These are phyloP conservation scores for Nelumbo lutea DNA, from an alignment of 164 flowering plant genomes.

Conservation along the genomic window DNA sequence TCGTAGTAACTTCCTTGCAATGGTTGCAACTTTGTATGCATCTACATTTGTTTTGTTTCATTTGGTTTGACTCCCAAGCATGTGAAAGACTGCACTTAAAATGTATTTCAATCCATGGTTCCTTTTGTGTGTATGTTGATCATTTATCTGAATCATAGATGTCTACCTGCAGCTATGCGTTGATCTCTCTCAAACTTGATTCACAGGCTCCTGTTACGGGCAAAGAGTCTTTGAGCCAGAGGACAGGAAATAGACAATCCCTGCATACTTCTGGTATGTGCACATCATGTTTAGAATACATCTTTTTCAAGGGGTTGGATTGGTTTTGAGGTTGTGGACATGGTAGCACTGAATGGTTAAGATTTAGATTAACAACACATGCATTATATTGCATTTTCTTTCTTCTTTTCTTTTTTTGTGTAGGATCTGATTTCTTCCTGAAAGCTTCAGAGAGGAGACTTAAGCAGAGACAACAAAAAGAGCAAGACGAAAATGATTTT, in stretches of 20 bases:
- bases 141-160: constrained; percentile 1
- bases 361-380: not conserved
- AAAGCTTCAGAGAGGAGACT: constrained; percentile 29
- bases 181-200: constrained; percentile 19
- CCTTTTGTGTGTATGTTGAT: not conserved
- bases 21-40: not conserved
- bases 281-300: not conserved
- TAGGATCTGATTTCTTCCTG: constrained; percentile 35
- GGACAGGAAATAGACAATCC: constrained; percentile 16
- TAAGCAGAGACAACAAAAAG: constrained; percentile 23
- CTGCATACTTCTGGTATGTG: constrained; percentile 28
- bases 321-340: not conserved
- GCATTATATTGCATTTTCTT: not conserved
- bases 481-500: constrained; percentile 13
- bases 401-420: constrained; percentile 2
- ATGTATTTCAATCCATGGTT: not conserved
- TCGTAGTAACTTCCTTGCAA: not conserved
- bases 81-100: not conserved
- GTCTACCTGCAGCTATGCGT: constrained; percentile 7
- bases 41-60: not conserved
- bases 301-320: not conserved
- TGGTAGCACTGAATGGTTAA: not conserved
- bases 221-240: constrained; percentile 17
- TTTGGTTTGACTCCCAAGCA: not conserved
- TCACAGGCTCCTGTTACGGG: constrained; percentile 27